Conservation (phyloP, 169 alveolate species). For the Eimeria praecox region DNA sequence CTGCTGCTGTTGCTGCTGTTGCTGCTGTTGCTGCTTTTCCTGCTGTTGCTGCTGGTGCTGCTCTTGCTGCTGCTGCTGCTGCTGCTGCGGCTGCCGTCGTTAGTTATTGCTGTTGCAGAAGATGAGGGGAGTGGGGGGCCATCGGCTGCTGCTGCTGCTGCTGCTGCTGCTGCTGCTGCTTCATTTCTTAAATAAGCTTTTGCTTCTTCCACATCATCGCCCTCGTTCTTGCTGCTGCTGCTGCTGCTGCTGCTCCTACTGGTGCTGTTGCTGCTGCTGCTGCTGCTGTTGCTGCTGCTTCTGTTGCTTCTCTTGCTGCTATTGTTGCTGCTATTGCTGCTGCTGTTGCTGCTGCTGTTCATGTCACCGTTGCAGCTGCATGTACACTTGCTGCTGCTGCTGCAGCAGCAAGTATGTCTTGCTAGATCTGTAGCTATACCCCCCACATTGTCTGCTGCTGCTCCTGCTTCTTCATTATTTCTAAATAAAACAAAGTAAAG, state of each 20-base stretch:
- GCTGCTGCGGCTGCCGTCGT: slow-evolving; percentile 1
- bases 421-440: slow-evolving; percentile 6
- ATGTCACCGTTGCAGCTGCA: slow-evolving; percentile 20
- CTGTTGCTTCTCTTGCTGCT: background rate
- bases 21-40: slow-evolving; percentile 27
- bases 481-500: background rate
- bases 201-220: background rate
- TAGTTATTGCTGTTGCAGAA: too few relatives aligned
- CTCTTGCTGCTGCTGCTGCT: background rate
- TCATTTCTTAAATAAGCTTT: background rate
- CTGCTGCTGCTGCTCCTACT: background rate
- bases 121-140: too few relatives aligned
- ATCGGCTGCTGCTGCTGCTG: background rate
- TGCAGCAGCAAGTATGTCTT: background rate
- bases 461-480: background rate
- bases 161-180: background rate
- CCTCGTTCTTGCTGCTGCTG: background rate
- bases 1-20: background rate
- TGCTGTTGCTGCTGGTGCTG: background rate
- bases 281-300: background rate
- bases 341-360: background rate
- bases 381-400: background rate
- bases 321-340: background rate
- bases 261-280: slow-evolving; percentile 53
- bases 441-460: background rate